Evolutionary conservation across 805 yeast genomes (phyloP), one percentile per base, ranked within the genome.

Genomic region (Candida manassasensis): DNA sequence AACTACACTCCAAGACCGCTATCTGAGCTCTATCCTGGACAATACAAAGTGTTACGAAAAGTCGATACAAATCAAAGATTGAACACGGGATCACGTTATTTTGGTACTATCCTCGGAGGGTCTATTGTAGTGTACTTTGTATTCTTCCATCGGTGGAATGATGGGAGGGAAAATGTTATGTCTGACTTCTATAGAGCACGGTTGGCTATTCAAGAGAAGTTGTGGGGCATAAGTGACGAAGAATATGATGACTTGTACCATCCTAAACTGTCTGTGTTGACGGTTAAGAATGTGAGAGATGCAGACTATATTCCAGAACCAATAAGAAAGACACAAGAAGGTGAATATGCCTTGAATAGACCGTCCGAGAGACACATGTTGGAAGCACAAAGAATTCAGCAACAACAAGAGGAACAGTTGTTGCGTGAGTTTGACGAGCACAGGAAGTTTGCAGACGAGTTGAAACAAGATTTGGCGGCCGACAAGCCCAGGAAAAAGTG

Each of bases 81-180:
- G 47, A 71, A 75, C 42, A 61, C 64, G 13, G 94, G 93, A 4
- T 74, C 83, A 5, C 64, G 73, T 37, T 57, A 74, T 54, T 70
- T 81, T 16, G 79, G 81, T 0, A 67, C 70, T 26, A 49, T 73
- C 6, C 47, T 77, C 21, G 72, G 76, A 6, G 61, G 67, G 21
- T 67, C 73, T 0, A 56, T 81, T 6, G 57, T 75, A 17, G 52
- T 74, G 1, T 81, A 79, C 48, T 77, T 79, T 15, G 72, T 82
- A 2, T 86, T 86, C 53, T 79, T 84, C 59, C 75, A 80, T 54
- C 65, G 87, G 35, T 85, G 95, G 95, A 84, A 86, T 50, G 93
- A 85, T 39, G 88, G 88, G 3, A 73, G 75, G 43, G 90, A 85
- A 38, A 80, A 85, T 49, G 77, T 82, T 6, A 78, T 85, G 58